Evolutionary conservation across 257 asterid genomes (phyloP).

Genomic region (Dorcoceras hygrometricum): DNA sequence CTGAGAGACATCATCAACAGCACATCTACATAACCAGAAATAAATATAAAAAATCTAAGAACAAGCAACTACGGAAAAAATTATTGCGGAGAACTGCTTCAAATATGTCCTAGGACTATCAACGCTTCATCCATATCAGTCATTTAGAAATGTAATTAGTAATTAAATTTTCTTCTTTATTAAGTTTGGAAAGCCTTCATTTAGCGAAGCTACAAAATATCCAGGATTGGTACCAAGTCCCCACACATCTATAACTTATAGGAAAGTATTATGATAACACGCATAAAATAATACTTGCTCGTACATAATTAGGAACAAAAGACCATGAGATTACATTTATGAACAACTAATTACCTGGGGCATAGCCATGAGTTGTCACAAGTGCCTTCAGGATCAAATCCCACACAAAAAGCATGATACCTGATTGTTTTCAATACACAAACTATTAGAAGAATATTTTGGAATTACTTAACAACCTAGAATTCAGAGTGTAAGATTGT

Average conservation of each 20-base stretch:
- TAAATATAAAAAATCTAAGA: conserved; percentile 31
- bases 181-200: not conserved
- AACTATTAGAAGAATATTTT: conserved; percentile 25
- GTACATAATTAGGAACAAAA: not conserved
- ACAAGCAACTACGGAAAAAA: conserved; percentile 20
- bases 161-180: conserved; percentile 5
- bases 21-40: conserved; percentile 65
- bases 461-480: conserved; percentile 12
- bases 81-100: conserved; percentile 10
- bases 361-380: conserved; percentile 92
- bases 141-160: conserved; percentile 1
- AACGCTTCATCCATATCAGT: not conserved
- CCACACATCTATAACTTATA: conserved; percentile 4
- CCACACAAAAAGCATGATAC: conserved; percentile 98
- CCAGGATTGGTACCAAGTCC: not conserved
- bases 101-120: conserved; percentile 15
- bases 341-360: conserved; percentile 64
- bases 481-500: conserved; percentile 16
- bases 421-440: conserved; percentile 40
- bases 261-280: conserved; percentile 13
- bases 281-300: not conserved
- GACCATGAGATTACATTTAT: not conserved
- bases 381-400: conserved; percentile 87
- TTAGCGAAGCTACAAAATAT: conserved; percentile 4
- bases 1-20: conserved; percentile 35